Conservation (phyloP, 106 monocot genomes). For the Dendrobium nobile region DNA sequence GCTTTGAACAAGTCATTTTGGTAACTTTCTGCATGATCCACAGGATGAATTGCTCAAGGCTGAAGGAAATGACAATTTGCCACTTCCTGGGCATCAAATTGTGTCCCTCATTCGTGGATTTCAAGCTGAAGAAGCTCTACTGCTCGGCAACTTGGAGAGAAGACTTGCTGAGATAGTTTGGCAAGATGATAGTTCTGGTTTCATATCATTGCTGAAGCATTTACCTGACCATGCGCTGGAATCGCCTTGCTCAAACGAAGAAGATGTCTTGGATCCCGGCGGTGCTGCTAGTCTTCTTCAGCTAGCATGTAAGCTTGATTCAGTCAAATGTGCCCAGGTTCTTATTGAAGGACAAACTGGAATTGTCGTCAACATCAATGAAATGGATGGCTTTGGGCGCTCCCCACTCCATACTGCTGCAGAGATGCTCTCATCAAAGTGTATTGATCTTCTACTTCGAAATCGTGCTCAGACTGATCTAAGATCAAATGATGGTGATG, state of each 20-base stretch:
- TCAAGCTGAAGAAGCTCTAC: background rate
- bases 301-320: slow-evolving; percentile 33
- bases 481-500: slow-evolving; percentile 15
- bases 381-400: slow-evolving; percentile 17
- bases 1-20: background rate
- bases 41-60: background rate
- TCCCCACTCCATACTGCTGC: slow-evolving; percentile 36
- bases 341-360: slow-evolving; percentile 18
- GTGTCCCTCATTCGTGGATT: background rate
- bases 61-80: background rate
- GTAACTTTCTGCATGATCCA: background rate
- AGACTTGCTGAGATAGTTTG: slow-evolving; percentile 13
- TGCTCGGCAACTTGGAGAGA: background rate
- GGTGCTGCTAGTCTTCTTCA: slow-evolving; percentile 19
- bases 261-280: slow-evolving; percentile 10
- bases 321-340: slow-evolving; percentile 18
- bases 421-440: slow-evolving; percentile 23
- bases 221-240: background rate
- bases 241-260: background rate
- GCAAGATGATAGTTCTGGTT: slow-evolving; percentile 15
- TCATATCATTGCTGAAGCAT: background rate
- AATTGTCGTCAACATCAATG: slow-evolving; percentile 14
- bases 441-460: slow-evolving; percentile 22
- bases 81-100: background rate
- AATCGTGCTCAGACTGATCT: slow-evolving; percentile 25